Base-by-base conservation (phyloP, 2,329 filamentous ascomycete species). In the Penicillium sp. region DNA sequence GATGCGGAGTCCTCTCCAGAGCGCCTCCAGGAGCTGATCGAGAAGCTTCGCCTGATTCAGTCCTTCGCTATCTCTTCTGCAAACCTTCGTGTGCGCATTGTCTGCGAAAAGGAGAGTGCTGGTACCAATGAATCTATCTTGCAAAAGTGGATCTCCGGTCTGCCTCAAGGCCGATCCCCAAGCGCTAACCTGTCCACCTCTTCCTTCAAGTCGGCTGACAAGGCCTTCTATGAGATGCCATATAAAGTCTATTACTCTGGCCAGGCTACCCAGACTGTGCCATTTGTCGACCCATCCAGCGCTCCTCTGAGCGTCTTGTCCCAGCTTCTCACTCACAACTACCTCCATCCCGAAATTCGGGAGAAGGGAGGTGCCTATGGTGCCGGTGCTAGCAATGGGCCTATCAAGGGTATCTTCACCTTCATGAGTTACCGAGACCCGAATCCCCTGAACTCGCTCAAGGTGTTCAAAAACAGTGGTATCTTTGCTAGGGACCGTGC, bases 341-440 rank as follows among this genome's bases (percentile, higher is more conserved):
- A 97, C 69, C 81, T 99, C 27, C 94, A 99, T 70, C 93, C 96
- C 63, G 94, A 97, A 74, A 97, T 99, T 61, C 89, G 94, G 51
- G 94, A 99, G 70, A 97, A 97, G 75, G 94, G 94, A 30, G 94
- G 94, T 35, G 94, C 94, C 0, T 99, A 99, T 64, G 94, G 94
- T 41, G 94, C 91, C 19, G 91, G 92, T 13, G 93, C 94, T 1
- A 93, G 91, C 70, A 87, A 89, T 41, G 85, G 86, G 23, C 84
- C 88, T 0, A 77, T 96, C 7, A 88, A 90, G 62, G 93, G 92
- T 23, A 73, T 96, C 1, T 97, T 99, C 64, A 91, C 91, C 14
- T 95, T 97, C 77, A 97, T 96, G 76, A 93, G 90, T 41, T 99
- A 99, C 80, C 89, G 94, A 47, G 94, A 99, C 70, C 94, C 94